Evolutionary conservation across 2,329 filamentous ascomycete species (phyloP), one percentile per base, ranked within the genome.

Genomic region (Paracamarosporium sp.): DNA sequence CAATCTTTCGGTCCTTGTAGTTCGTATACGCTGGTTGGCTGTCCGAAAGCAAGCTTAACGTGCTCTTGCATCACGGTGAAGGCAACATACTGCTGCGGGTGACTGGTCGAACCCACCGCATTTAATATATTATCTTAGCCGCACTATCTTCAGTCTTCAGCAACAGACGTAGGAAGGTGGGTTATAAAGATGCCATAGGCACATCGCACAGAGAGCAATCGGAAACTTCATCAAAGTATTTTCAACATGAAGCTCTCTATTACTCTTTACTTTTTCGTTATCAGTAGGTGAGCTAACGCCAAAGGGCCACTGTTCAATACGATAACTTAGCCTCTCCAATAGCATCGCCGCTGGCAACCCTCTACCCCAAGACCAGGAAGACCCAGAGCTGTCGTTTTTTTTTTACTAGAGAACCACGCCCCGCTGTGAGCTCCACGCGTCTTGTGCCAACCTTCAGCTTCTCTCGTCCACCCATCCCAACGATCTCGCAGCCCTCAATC

Each of bases 171-270:
- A 9, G 15, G 12, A 41, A 20, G 53, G 43, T 25, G n/a, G 22
- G 20, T 58, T 67, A 67, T 67, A 69, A 66, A 59, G 50, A 53
- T 15, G 30, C 33, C 33, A 9, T 35, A 30, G 41, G 22, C 40
- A 22, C 51, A 17, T 52, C 17, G 28, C 41, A 30, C 33, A 12
- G 30, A 12, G 13, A 59, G n/a, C 22, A 45, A n/a, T 33, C 47
- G 62, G 30, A 25, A 27, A 24, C 31, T 36, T 31, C 46, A 31
- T 50, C 36, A 50, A 46, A 50, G 28, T 38, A 47, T 36, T 50
- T 50, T 56, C 62, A 69, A 44, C 28, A 72, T 72, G 69, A 72
- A 71, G 65, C 50, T 72, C 60, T 60, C 61, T 30, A 62, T 65
- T 44, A 48, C 66, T 50, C 38, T 69, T 36, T 60, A 59, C 56